A percentile compares a stretch with the other conserved stretches of the same genome.
Conservation (phyloP, 2,329 filamentous ascomycete species). For the Colletotrichum melonis region DNA sequence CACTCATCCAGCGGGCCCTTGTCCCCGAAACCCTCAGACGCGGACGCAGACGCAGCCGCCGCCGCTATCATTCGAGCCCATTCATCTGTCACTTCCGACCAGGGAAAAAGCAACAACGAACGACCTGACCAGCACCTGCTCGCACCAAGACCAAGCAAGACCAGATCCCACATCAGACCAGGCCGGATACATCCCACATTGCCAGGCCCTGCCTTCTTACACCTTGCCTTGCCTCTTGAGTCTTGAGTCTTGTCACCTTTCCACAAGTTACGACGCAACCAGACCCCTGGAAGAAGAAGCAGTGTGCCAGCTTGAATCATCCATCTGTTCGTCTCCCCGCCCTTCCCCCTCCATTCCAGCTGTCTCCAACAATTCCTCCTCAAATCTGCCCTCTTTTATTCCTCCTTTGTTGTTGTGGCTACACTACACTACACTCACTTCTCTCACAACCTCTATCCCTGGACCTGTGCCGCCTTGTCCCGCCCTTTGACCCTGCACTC, state of each 20-base stretch:
- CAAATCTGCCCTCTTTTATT: constrained; percentile 15
- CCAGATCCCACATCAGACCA: not conserved
- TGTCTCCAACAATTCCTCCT: not conserved
- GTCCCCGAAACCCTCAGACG: constrained; percentile 14
- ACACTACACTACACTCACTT: not conserved
- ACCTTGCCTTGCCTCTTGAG: not conserved
- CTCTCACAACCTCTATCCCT: not conserved
- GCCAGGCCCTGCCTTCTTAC: not conserved
- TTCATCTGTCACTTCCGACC: constrained; percentile 5
- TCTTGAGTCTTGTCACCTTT: not conserved
- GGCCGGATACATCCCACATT: constrained; percentile 5
- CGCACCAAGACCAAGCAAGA: not conserved
- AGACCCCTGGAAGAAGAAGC: constrained; percentile 5
- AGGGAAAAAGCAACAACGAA: constrained; percentile 8
- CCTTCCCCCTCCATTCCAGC: constrained; percentile 9
- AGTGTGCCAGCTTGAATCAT: constrained; percentile 21
- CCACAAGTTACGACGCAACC: not conserved
- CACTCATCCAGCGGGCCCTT: constrained; percentile 7
- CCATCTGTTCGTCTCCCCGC: constrained; percentile 27
- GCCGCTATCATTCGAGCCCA: constrained; percentile 5
- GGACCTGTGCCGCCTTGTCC: not conserved
- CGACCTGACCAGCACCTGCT: not conserved
- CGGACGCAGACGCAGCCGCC: constrained; percentile 24
- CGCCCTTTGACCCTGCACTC: constrained; percentile 26
- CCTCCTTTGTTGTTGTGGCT: constrained; percentile 21